These are phyloP conservation scores for Sporisorium scitamineum DNA, from an alignment of 1,284 basidiomycete species.

Conservation along the genomic window DNA sequence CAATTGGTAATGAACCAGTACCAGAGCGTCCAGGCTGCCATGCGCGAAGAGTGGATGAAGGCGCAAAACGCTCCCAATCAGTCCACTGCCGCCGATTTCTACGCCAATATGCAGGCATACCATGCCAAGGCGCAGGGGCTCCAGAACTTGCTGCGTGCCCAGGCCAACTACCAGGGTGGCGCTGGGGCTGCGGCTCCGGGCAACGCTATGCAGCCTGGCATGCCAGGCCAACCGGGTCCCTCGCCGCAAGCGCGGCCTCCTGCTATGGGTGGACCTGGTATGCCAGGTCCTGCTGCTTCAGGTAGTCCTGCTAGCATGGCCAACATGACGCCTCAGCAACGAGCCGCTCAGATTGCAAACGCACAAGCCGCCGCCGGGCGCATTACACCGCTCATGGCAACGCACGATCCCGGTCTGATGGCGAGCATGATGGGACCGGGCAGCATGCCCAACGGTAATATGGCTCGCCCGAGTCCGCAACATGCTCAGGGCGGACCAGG, in stretches of 20 bases:
- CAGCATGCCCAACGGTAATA: slow-evolving; percentile 41
- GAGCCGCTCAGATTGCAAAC: slow-evolving; percentile 51
- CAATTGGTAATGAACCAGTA: slow-evolving; percentile 62
- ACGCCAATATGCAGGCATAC: slow-evolving; percentile 59
- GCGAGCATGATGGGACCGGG: slow-evolving; percentile 59
- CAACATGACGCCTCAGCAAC: slow-evolving; percentile 50
- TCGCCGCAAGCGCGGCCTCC: slow-evolving; percentile 43
- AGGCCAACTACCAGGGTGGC: slow-evolving; percentile 51
- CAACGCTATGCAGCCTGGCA: slow-evolving; percentile 35
- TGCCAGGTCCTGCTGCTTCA: slow-evolving; percentile 19
- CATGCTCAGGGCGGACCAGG: slow-evolving; percentile 43
- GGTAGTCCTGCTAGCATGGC: slow-evolving; percentile 48
- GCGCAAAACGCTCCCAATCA: slow-evolving; percentile 60
- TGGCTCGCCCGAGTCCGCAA: slow-evolving; percentile 26
- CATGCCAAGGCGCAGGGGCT: slow-evolving; percentile 59
- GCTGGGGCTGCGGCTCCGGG: slow-evolving; percentile 13
- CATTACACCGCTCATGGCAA: slow-evolving; percentile 60
- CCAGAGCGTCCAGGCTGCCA: slow-evolving; percentile 57
- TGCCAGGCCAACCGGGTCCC: slow-evolving; percentile 40
- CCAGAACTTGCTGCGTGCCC: slow-evolving; percentile 53
- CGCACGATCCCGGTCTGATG: slow-evolving; percentile 60
- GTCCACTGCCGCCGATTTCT: slow-evolving; percentile 58
- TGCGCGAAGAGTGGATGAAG: slow-evolving; percentile 63
- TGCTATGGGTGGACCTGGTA: slow-evolving; percentile 21
- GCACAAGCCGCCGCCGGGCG: slow-evolving; percentile 47